Evolutionary conservation across 257 asterid genomes (phyloP).

Genomic region (Rehmannia glutinosa): DNA sequence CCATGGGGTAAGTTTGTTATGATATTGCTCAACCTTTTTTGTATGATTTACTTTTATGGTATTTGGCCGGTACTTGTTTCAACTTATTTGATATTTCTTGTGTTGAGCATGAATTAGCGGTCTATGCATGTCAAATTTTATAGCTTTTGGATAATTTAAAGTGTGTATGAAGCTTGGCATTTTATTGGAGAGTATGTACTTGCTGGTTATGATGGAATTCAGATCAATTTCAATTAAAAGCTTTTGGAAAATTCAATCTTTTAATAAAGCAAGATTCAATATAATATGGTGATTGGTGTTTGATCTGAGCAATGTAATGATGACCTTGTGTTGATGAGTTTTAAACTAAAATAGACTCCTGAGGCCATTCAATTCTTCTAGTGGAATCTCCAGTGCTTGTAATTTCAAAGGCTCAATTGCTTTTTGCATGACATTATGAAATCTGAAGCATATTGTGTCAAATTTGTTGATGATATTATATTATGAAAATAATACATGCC

Average conservation of each 20-base stretch:
- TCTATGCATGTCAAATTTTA: too few relatives aligned
- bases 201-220: too few relatives aligned
- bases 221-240: too few relatives aligned
- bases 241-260: not conserved
- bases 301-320: not conserved
- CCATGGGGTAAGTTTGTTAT: conserved; percentile 62
- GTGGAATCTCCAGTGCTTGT: too few relatives aligned
- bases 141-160: too few relatives aligned
- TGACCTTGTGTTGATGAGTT: not conserved
- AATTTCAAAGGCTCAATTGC: too few relatives aligned
- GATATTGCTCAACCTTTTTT: not conserved
- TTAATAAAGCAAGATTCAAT: too few relatives aligned
- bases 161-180: too few relatives aligned
- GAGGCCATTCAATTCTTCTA: too few relatives aligned
- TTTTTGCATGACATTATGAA: too few relatives aligned
- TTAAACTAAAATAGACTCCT: not conserved
- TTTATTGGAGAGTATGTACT: too few relatives aligned
- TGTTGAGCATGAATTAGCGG: not conserved
- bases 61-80: not conserved
- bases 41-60: not conserved
- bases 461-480: not conserved
- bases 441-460: too few relatives aligned
- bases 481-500: not conserved
- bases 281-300: not conserved
- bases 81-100: not conserved